Conservation (phyloP, 257 asterid genomes). For the Penstemon davidsonii region DNA sequence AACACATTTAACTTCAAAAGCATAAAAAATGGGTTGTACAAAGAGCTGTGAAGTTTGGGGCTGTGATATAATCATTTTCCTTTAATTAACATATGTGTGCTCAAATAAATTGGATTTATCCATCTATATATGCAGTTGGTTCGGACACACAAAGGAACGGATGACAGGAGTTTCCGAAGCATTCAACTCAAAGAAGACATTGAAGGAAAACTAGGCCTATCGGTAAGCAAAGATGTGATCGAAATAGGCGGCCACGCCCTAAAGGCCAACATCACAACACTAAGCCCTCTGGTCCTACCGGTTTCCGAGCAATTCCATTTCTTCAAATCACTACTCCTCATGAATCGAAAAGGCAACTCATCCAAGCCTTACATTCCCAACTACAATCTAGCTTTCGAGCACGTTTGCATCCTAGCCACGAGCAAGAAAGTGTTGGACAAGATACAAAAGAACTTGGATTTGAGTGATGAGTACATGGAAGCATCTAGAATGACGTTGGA, state of each 20-base stretch:
- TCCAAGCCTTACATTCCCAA: slow-evolving; percentile 63
- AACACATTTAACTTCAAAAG: no score
- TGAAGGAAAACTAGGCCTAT: slow-evolving; percentile 55
- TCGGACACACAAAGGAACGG: slow-evolving; percentile 62
- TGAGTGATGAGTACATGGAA: slow-evolving; percentile 69
- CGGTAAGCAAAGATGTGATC: slow-evolving; percentile 50
- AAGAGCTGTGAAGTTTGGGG: no score
- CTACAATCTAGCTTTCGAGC: slow-evolving; percentile 64
- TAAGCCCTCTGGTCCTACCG: slow-evolving; percentile 69
- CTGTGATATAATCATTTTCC: no score
- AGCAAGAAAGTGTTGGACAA: slow-evolving; percentile 59
- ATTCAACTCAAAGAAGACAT: slow-evolving; percentile 59
- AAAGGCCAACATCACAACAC: slow-evolving; percentile 65
- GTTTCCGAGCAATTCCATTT: slow-evolving; percentile 63
- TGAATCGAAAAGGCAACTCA: slow-evolving; percentile 13
- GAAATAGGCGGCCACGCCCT: slow-evolving; percentile 71
- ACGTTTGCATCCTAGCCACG: slow-evolving; percentile 60
- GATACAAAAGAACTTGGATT: slow-evolving; percentile 62
- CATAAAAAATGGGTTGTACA: no score
- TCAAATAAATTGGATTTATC: no score
- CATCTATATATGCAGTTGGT: slow-evolving; percentile 45
- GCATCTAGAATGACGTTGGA: slow-evolving; percentile 74
- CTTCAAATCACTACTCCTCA: slow-evolving; percentile 49
- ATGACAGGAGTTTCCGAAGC: slow-evolving; percentile 48
- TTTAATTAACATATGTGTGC: no score